Conservation (phyloP, 2,329 filamentous ascomycete species). For the Kalaharituber pfeilii region DNA sequence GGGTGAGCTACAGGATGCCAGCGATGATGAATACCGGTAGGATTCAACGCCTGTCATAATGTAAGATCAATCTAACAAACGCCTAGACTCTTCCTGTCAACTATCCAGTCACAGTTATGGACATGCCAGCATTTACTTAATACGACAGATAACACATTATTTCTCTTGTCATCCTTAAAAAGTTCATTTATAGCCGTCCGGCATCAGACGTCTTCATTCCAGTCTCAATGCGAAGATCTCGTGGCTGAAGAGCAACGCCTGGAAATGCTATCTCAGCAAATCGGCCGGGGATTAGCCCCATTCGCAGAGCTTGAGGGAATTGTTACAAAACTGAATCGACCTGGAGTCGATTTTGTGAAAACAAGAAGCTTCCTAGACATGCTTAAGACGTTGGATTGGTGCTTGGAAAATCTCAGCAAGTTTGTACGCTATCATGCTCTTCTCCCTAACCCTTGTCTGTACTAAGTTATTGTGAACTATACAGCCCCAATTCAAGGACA, state of each 20-base stretch:
- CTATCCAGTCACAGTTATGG: constrained; percentile 33
- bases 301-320: constrained; percentile 88
- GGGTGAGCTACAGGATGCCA: constrained; percentile 56
- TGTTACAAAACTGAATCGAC: constrained; percentile 76
- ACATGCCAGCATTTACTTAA: constrained; percentile 60
- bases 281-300: constrained; percentile 81
- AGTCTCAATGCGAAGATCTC: constrained; percentile 76
- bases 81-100: constrained; percentile 61
- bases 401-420: constrained; percentile 40
- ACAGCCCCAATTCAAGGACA: background rate
- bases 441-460: background rate
- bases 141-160: constrained; percentile 59
- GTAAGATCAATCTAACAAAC: background rate
- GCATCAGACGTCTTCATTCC: constrained; percentile 79
- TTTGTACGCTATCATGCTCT: background rate
- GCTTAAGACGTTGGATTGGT: constrained; percentile 70
- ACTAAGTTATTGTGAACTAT: background rate
- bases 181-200: constrained; percentile 78
- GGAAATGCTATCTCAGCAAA: constrained; percentile 60
- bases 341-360: constrained; percentile 75
- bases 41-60: constrained; percentile 22
- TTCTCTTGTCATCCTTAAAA: constrained; percentile 60
- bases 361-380: constrained; percentile 76
- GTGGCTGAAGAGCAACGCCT: constrained; percentile 65
- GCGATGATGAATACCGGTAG: constrained; percentile 70